These are phyloP conservation scores for Pythium folliculosum DNA, from an alignment of 352 stramenopile species.

Conservation along the genomic window DNA sequence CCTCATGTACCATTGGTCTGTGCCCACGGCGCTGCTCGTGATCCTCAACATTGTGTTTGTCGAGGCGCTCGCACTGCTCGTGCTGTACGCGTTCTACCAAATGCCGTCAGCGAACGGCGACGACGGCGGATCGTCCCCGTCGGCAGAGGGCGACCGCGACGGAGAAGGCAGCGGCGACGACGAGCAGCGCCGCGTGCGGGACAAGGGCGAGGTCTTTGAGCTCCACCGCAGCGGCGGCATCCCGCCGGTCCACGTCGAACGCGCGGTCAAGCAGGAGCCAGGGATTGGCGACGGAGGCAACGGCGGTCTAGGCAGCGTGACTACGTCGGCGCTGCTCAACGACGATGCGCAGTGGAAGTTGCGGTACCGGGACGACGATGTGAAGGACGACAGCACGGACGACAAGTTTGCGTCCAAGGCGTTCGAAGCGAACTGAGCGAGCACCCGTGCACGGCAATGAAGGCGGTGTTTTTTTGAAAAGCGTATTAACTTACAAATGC, in stretches of 20 bases:
- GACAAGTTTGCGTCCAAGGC: background rate
- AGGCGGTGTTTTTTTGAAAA: background rate
- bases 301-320: background rate
- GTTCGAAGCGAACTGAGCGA: background rate
- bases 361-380: constrained; percentile 22
- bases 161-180: constrained; percentile 13
- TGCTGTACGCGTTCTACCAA: constrained; percentile 69
- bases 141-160: constrained; percentile 3
- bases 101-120: constrained; percentile 29
- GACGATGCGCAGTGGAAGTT: constrained; percentile 36
- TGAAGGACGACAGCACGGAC: background rate
- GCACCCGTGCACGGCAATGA: background rate
- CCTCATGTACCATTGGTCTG: constrained; percentile 87
- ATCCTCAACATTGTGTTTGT: constrained; percentile 82
- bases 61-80: constrained; percentile 60
- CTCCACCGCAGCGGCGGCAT: constrained; percentile 28
- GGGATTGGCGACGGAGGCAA: constrained; percentile 10
- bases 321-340: constrained; percentile 26
- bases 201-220: constrained; percentile 33
- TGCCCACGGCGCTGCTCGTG: constrained; percentile 66
- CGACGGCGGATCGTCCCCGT: background rate
- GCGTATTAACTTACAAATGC: constrained; percentile 21
- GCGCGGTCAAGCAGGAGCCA: constrained; percentile 43
- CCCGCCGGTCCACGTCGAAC: constrained; percentile 38
- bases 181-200: constrained; percentile 8